Evolutionary conservation across 164 flowering plant genomes (phyloP).

Genomic region (Dillenia suffruticosa): DNA sequence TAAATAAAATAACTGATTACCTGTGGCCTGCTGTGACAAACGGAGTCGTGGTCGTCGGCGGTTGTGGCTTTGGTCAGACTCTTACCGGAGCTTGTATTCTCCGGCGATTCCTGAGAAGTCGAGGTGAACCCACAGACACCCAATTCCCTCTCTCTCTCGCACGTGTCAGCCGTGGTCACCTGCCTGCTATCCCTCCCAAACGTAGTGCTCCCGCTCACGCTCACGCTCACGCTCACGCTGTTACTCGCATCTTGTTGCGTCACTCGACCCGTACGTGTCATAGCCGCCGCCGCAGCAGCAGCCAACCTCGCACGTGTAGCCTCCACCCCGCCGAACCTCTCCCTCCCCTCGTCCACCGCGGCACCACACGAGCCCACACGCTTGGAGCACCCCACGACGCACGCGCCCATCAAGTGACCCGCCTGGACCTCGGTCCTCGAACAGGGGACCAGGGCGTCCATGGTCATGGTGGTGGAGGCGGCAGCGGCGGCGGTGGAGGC

Average conservation of each 20-base stretch:
- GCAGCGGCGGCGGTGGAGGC: slow-evolving; percentile 12
- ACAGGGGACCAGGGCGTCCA: slow-evolving; percentile 74
- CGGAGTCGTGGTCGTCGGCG: slow-evolving; percentile 64
- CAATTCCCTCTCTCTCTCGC: slow-evolving; percentile 24
- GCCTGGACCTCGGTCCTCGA: slow-evolving; percentile 17
- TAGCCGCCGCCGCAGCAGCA: not conserved
- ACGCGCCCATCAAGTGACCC: slow-evolving; percentile 13
- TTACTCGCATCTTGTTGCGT: slow-evolving; percentile 27
- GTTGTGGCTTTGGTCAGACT: slow-evolving; percentile 22
- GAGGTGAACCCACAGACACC: slow-evolving; percentile 22
- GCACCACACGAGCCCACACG: slow-evolving; percentile 53
- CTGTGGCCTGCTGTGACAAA: slow-evolving; percentile 51
- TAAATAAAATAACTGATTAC: slow-evolving; percentile 8
- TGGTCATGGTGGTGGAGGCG: slow-evolving; percentile 20
- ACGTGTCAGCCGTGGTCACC: slow-evolving; percentile 36
- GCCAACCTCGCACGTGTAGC: slow-evolving; percentile 23
- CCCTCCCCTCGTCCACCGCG: slow-evolving; percentile 1
- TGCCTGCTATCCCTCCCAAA: slow-evolving; percentile 28
- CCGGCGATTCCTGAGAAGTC: slow-evolving; percentile 49
- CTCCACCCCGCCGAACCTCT: not conserved
- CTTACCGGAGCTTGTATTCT: slow-evolving; percentile 44
- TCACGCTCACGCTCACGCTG: slow-evolving; percentile 39
- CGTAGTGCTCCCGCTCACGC: slow-evolving; percentile 43
- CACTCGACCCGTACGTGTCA: not conserved
- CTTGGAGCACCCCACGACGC: slow-evolving; percentile 28